Evolutionary conservation across 2,329 filamentous ascomycete species (phyloP), one percentile per base, ranked within the genome.

Genomic region (Aureobasidium sp.): DNA sequence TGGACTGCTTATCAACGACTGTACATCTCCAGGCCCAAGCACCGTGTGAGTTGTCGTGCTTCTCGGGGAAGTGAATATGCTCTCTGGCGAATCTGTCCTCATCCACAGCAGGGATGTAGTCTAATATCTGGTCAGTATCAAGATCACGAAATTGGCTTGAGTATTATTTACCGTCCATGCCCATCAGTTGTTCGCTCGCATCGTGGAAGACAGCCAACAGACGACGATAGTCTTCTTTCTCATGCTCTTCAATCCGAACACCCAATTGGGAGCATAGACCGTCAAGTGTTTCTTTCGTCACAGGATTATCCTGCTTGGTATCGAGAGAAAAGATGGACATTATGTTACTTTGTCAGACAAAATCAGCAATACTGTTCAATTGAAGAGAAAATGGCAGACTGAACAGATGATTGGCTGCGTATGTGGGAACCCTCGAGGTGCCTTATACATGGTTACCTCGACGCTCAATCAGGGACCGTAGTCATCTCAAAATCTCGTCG

Each of bases 11-110:
- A 66, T 80, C 78, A 59, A 71, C 69, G 64, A 80, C 77, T 27
- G 69, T 75, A 58, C 77, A 80, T 58, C 71, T 76, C 79, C 80
- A 82, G 8, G 80, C 81, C 81, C 81, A 83, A 2, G 80, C 82
- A 3, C 77, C 76, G 42, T 79, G 71, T 6, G 72, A 66, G 50
- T 83, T 82, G 8, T 79, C 73, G 15, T 70, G 36, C n/a, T 66
- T 69, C 2, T 70, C 67, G 3, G 76, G 76, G 42, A 76, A 77
- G 62, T 78, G 74, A 4, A 81, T 68, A 33, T 78, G 70, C 43
- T 75, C 68, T 66, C 80, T 66, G 43, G 78, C 73, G 68, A 80
- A 79, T 48, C 78, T 75, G 29, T 70, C 60, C 23, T 75, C 62
- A 67, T 79, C 75, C 2, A 73, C 69, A n/a, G 27, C 16, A 1